Evolutionary conservation across 495 filamentous ascomycete species (phyloP).

Genomic region (Opeltia flavorubescens): DNA sequence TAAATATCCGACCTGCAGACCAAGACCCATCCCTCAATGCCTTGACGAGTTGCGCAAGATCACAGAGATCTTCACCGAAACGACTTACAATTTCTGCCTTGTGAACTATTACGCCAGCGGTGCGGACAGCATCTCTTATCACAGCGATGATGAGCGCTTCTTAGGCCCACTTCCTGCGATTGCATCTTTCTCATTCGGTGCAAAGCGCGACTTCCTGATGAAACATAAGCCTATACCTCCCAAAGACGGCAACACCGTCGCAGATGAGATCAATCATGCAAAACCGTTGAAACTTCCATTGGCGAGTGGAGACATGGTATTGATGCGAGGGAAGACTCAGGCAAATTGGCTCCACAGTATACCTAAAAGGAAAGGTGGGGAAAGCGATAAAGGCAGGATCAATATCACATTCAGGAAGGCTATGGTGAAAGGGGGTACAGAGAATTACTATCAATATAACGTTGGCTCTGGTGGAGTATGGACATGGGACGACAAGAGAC

Average conservation of each 20-base stretch:
- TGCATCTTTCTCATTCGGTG: slow-evolving; percentile 54
- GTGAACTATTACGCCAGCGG: slow-evolving; percentile 66
- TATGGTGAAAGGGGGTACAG: slow-evolving; percentile 47
- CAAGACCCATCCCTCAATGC: slow-evolving; percentile 53
- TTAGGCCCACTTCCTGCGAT: slow-evolving; percentile 53
- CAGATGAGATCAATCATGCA: slow-evolving; percentile 10
- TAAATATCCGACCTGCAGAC: slow-evolving; percentile 27
- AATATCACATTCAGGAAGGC: slow-evolving; percentile 64
- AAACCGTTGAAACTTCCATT: slow-evolving; percentile 46
- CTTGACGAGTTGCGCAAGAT: slow-evolving; percentile 39
- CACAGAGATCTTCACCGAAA: slow-evolving; percentile 44
- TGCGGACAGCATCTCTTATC: slow-evolving; percentile 56
- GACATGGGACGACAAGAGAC: slow-evolving; percentile 39
- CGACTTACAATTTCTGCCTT: slow-evolving; percentile 56
- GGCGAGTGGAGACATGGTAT: slow-evolving; percentile 52
- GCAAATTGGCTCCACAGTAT: slow-evolving; percentile 58
- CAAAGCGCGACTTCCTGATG: slow-evolving; percentile 51
- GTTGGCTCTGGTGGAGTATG: slow-evolving; percentile 50
- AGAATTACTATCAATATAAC: slow-evolving; percentile 66
- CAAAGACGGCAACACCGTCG: slow-evolving; percentile 9
- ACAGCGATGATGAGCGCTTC: slow-evolving; percentile 65
- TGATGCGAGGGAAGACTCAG: slow-evolving; percentile 59
- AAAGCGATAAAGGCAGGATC: slow-evolving; percentile 44
- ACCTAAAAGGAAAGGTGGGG: slow-evolving; percentile 51
- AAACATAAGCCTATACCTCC: slow-evolving; percentile 45